Base-by-base conservation (phyloP, 2,329 filamentous ascomycete species). In the Trichoderma sp. region DNA sequence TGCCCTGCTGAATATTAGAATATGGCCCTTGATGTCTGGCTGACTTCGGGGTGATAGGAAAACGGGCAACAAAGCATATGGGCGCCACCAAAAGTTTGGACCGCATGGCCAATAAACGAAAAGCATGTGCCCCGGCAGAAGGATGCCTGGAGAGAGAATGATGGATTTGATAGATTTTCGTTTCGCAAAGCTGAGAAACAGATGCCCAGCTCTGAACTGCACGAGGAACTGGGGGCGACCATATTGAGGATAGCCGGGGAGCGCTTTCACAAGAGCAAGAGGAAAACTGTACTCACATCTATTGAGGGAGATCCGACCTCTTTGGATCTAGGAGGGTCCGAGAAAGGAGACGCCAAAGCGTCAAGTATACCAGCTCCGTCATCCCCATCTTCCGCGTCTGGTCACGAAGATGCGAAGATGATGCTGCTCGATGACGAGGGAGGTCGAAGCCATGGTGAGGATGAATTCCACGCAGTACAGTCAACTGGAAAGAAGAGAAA, bases 31-130 rank as follows among this genome's bases (percentile, higher is more conserved):
- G 31, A 16, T 47, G 49, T 7, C 21, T 55, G 31, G 43, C 62
- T 70, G 21, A 72, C 52, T 24, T 16, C 3, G 5, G 14, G 40
- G 14, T 14, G n/a, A 31, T 2, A 80, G 79, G 75, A 75, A 21
- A 72, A 75, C 55, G 75, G 76, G 5, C 72, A 76, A 40, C 71
- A 80, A 7, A 72, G 68, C 2, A 73, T 80, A 56, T 89, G 87
- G 84, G 78, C 77, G 5, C 86, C 86, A 2, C 83, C 87, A 0
- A 87, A 86, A 70, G 72, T 77, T 5, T 97, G 95, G 94, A 92
- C 92, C 21, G 92, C 94, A 0, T 97, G 95, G 95, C 95, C 95
- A 5, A 78, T 96, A 75, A 84, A 84, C 24, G 83, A 86, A 5
- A 80, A 83, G 8, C 80, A 85, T 31, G 88, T 96, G 8, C 92